Base-by-base conservation (phyloP, 352 stramenopile species). In the Phytophthora podocarpi region DNA sequence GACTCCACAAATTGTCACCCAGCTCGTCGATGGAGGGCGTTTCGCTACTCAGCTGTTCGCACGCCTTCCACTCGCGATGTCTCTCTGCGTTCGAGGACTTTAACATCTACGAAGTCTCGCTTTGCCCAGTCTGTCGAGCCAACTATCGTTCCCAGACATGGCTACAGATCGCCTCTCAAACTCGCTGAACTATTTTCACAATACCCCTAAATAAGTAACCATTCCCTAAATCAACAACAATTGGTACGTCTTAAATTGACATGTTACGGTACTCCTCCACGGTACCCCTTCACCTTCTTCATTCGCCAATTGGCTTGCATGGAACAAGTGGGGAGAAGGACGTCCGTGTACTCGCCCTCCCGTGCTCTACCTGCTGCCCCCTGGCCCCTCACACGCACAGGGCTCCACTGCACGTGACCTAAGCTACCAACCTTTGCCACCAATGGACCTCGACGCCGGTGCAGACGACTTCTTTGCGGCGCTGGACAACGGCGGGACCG, bases 401-500 rank as follows among this genome's bases (percentile, higher is more conserved):
- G 43, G 13, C 31, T 18, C 27, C 23, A 60, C 39, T 26, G 27
- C 42, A 56, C 31, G 15, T 39, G 13, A 7, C 4, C 35, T 30
- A 41, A 41, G 13, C 35, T 21, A 42, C 16, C 48, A 32, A 18
- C 15, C 16, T 48, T 37, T 32, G 20, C 18, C 26, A 49, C 15
- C 7, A 9, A 93, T 93, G 85, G 85, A 93, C 49, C 47, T 93
- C 24, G 87, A 95, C 58, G 84, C 70, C 2, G 79, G 82, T 21
- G 84, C 85, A 10, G 76, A 87, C n/a, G 85, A 95, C 54, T 95
- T 93, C 55, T 93, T 95, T 50, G 74, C 81, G 53, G 80, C 81
- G 50, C 70, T 93, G 15, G 80, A 93, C 67, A 88, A 86, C 34
- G 82, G 76, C 24, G 80, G 59, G 15, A 51, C 54, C n/a, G 76